Evolutionary conservation across 352 stramenopile species (phyloP), one percentile per base, ranked within the genome.

Genomic region (Globisporangium canariense): DNA sequence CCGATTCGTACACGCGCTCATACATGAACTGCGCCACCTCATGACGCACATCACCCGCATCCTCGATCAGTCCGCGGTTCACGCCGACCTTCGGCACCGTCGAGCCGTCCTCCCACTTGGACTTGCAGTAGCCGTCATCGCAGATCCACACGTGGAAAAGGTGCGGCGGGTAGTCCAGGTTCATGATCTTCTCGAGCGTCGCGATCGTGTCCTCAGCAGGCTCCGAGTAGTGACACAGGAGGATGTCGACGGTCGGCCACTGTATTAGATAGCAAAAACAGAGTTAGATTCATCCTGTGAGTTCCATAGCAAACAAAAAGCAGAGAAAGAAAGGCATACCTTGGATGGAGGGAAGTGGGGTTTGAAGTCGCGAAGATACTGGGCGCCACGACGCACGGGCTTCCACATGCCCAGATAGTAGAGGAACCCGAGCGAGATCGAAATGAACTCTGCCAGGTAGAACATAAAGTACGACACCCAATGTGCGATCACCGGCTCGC

Each of bases 351-450:
- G 78, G 52, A 91, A 89, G 54, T 86, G 76, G 4, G 82, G 82
- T 49, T 89, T 85, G 55, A 91, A 91, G 49, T 91, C 82, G 2
- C 70, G 60, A 22, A 91, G 62, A 65, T 89, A 91, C 9, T 82
- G 78, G 34, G 82, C 82, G 6, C 82, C 82, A 32, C 82, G 82
- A 70, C 82, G 82, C 43, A 91, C 82, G 3, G 82, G 82, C 64
- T 87, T 89, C 82, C 82, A 91, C 82, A 91, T 91, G 34, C 82
- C 82, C 34, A 91, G 70, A 65, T 91, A 91, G 69, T 91, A 91
- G 4, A 88, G 47, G 53, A 83, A 84, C 0, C 82, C 82, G 18
- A 91, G 74, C 7, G 77, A 73, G 62, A 91, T 89, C 14, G 78
- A 88, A 65, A 89, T 89, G 60, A 88, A 87, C 59, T 91, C 82